phyloP scores from a whole-genome alignment of 179 eudicot species.

The Heliamphora pulchella region DNA sequence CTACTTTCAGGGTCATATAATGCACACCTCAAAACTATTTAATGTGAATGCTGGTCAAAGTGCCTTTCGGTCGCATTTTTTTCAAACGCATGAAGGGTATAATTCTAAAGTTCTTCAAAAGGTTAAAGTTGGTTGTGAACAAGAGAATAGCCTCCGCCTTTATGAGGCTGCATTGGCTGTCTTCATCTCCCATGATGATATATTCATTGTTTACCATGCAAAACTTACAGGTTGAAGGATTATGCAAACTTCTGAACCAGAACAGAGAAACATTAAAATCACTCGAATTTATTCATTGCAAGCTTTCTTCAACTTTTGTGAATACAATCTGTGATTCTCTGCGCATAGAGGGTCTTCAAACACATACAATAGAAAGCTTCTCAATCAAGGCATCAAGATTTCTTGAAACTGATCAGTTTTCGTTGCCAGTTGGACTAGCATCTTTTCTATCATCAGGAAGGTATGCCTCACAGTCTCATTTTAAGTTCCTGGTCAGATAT shows the following conservation, averaged over 20 bases:
- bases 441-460: conserved; percentile 58
- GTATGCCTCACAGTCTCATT: conserved; percentile 26
- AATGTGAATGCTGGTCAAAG: not conserved
- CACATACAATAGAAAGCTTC: conserved; percentile 53
- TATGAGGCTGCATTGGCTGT: conserved; percentile 21
- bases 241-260: conserved; percentile 67
- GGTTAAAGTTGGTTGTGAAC: conserved; percentile 78
- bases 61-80: not conserved
- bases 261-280: conserved; percentile 53
- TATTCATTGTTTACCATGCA: not conserved
- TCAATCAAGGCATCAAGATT: conserved; percentile 66
- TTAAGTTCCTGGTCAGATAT: not conserved
- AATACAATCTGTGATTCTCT: conserved; percentile 59
- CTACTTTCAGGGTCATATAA: too few relatives aligned
- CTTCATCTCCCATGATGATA: not conserved
- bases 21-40: not conserved
- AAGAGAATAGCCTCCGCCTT: conserved; percentile 64
- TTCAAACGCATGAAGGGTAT: too few relatives aligned
- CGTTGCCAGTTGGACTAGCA: conserved; percentile 43
- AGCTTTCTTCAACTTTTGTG: conserved; percentile 45
- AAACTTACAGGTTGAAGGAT: conserved; percentile 54
- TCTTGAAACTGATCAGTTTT: conserved; percentile 28
- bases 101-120: conserved; percentile 75
- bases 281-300: conserved; percentile 64
- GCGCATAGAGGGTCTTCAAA: conserved; percentile 24